Evolutionary conservation across 2,329 filamentous ascomycete species (phyloP).

Genomic region (Byssoonygena ceratinophila): DNA sequence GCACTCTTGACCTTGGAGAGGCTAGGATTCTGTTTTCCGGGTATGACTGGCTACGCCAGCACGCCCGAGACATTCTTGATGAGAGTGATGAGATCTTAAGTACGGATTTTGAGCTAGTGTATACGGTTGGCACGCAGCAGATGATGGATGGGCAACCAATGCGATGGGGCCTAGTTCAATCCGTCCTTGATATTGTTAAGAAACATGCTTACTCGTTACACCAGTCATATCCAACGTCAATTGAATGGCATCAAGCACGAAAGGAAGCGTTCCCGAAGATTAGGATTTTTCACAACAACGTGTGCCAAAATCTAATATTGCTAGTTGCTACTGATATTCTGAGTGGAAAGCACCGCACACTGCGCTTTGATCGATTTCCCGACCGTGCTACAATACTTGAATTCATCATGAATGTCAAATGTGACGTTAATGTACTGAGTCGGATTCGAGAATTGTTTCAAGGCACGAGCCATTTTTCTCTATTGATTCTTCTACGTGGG

Average conservation of each 20-base stretch:
- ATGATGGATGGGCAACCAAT: conserved; percentile 44
- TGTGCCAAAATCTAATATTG: conserved; percentile 22
- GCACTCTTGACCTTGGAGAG: conserved; percentile 23
- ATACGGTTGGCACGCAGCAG: conserved; percentile 47
- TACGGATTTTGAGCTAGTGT: conserved; percentile 50
- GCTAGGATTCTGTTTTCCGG: conserved; percentile 32
- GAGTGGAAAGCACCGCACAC: conserved; percentile 33
- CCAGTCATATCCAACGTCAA: not conserved
- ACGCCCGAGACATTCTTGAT: conserved; percentile 49
- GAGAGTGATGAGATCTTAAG: conserved; percentile 56
- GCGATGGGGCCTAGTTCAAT: conserved; percentile 48
- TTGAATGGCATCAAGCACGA: conserved; percentile 19
- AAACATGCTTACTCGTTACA: conserved; percentile 4
- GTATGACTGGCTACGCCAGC: conserved; percentile 38
- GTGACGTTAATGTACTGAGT: conserved; percentile 30
- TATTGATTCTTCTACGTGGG: conserved; percentile 29
- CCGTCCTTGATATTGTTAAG: conserved; percentile 40
- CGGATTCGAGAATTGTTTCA: conserved; percentile 34
- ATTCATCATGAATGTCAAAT: conserved; percentile 38
- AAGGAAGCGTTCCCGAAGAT: conserved; percentile 40
- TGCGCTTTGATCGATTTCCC: conserved; percentile 37
- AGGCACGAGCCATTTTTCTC: conserved; percentile 31
- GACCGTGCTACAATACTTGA: conserved; percentile 28
- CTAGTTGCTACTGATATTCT: conserved; percentile 33
- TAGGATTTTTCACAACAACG: conserved; percentile 39